phyloP scores from a whole-genome alignment of 2,329 filamentous ascomycete species.

The Aureobasidium sp. region DNA sequence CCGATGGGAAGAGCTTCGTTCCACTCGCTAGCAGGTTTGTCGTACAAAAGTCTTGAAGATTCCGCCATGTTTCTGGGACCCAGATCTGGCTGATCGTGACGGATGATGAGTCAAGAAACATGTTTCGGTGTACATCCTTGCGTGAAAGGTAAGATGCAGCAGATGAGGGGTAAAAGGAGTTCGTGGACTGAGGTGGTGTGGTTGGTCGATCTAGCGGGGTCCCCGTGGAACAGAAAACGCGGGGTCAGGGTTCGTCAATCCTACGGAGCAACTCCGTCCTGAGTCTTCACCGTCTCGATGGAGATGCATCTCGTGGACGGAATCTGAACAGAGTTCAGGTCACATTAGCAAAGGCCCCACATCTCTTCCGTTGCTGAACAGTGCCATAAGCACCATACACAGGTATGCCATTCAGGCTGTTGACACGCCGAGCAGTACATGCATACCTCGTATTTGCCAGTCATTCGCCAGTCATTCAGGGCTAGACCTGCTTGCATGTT shows the following conservation, averaged over 20 bases:
- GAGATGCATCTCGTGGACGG: not conserved
- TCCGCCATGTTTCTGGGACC: not conserved
- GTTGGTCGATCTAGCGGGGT: not conserved
- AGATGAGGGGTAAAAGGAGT: not conserved
- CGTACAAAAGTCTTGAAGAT: slow-evolving; percentile 25
- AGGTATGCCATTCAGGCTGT: not conserved
- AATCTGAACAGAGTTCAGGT: not conserved
- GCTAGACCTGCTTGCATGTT: no score
- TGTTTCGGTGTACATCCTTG: not conserved
- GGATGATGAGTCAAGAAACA: not conserved
- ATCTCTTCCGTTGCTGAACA: not conserved
- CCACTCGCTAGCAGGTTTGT: slow-evolving; percentile 25
- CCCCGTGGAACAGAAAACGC: not conserved
- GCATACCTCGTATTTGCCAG: not conserved
- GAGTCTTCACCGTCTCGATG: no score
- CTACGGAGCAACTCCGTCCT: not conserved
- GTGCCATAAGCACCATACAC: not conserved
- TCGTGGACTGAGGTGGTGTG: not conserved
- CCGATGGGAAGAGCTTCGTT: slow-evolving; percentile 42
- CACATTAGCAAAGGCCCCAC: not conserved
- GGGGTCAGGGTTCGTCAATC: not conserved
- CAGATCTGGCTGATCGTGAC: not conserved
- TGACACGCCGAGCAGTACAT: not conserved
- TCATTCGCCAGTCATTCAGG: not conserved
- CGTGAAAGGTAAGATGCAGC: not conserved